phyloP scores from a whole-genome alignment of 176 grass and related monocot species.

The Oryza glaberrima region DNA sequence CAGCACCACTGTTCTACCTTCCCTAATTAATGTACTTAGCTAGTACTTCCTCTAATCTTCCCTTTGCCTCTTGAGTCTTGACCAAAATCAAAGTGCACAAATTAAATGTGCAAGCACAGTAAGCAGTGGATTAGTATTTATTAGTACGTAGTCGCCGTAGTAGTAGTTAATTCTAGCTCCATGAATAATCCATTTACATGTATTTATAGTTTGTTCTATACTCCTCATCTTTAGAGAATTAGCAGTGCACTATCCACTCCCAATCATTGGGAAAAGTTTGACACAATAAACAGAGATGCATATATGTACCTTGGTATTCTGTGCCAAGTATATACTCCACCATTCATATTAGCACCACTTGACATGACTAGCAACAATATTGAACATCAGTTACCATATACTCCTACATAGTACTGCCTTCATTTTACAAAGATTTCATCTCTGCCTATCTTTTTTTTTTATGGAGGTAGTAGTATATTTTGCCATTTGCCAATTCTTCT shows the following conservation, averaged over 20 bases:
- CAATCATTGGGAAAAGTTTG: slow-evolving; percentile 51
- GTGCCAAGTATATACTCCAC: slow-evolving; percentile 8
- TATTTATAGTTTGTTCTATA: background rate
- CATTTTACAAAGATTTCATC: too few species aligned
- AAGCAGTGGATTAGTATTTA: background rate
- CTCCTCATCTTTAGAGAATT: background rate
- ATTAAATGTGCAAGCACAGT: background rate
- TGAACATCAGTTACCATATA: background rate
- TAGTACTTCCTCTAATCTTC: slow-evolving; percentile 10
- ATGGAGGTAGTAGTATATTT: too few species aligned
- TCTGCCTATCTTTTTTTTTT: too few species aligned
- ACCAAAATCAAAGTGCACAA: background rate
- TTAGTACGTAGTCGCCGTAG: background rate
- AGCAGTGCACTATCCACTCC: background rate
- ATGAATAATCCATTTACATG: background rate
- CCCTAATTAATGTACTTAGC: slow-evolving; percentile 15
- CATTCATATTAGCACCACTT: slow-evolving; percentile 22
- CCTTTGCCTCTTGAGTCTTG: background rate
- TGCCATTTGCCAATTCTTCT: too few species aligned
- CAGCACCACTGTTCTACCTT: slow-evolving; percentile 17
- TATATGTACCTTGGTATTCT: slow-evolving; percentile 35
- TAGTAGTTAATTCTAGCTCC: too few species aligned
- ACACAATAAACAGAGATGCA: slow-evolving; percentile 7
- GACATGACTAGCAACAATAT: background rate
- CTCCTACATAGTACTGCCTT: too few species aligned